These are phyloP conservation scores for Macroventuria anomochaeta DNA, from an alignment of 2,329 filamentous ascomycete species.

Conservation along the genomic window DNA sequence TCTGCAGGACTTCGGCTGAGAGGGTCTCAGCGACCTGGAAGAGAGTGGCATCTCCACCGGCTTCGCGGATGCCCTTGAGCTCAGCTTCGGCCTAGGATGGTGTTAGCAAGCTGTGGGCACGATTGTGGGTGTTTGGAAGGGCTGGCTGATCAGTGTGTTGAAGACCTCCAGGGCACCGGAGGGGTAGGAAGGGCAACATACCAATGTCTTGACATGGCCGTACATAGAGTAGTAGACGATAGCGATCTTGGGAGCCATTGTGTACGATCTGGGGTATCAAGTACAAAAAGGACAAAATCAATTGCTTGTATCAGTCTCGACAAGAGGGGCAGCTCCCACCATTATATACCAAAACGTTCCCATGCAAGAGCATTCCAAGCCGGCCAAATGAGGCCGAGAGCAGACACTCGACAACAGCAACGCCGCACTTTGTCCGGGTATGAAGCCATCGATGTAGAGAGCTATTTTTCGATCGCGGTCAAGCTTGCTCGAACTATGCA, in stretches of 20 bases:
- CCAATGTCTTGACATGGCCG: constrained; percentile 44
- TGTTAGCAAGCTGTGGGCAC: constrained; percentile 10
- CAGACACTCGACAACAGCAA: constrained; percentile 3
- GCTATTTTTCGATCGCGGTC: constrained; percentile 11
- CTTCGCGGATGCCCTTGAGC: constrained; percentile 86
- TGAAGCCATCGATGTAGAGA: constrained; percentile 15
- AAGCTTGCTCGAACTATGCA: constrained; percentile 1
- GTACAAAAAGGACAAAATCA: constrained; percentile 6
- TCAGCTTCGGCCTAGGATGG: constrained; percentile 79
- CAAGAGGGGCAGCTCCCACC: constrained; percentile 3
- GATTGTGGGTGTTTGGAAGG: too few relatives aligned
- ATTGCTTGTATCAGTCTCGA: neutral
- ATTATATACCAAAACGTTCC: constrained; percentile 12
- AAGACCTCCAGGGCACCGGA: too few relatives aligned
- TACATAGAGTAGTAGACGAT: constrained; percentile 71
- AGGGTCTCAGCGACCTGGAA: constrained; percentile 94
- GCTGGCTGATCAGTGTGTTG: too few relatives aligned
- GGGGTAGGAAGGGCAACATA: constrained; percentile 23
- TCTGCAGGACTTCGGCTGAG: constrained; percentile 76
- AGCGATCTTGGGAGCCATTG: constrained; percentile 88
- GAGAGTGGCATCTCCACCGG: constrained; percentile 80
- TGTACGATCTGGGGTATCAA: constrained; percentile 23
- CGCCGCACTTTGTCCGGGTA: neutral
- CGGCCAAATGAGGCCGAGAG: constrained; percentile 19
- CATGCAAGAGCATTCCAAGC: constrained; percentile 9